These are phyloP conservation scores for Cercospora zeae-maydis DNA, from an alignment of 2,329 filamentous ascomycete genomes.

Conservation along the genomic window DNA sequence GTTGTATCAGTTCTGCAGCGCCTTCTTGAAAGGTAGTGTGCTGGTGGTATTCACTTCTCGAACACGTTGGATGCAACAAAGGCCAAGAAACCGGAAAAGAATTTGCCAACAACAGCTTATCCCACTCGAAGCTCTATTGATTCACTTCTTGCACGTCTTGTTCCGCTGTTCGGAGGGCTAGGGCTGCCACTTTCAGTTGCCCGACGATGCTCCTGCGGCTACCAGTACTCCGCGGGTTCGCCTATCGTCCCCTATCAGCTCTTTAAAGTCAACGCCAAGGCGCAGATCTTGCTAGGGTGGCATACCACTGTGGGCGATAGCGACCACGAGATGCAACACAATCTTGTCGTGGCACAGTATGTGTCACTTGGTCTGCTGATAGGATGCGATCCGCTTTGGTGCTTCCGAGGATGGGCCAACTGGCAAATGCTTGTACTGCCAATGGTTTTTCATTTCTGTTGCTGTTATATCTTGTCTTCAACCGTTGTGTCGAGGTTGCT, in stretches of 20 bases:
- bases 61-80: neutral
- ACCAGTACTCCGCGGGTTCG: neutral
- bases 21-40: neutral
- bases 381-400: constrained; percentile 4
- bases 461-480: neutral
- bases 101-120: neutral
- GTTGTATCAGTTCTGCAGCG: neutral
- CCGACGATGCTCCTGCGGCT: constrained; percentile 8
- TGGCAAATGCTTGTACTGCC: neutral
- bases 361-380: constrained; percentile 5
- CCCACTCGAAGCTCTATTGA: neutral
- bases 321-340: neutral
- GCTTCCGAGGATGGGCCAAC: constrained; percentile 4
- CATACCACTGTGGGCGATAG: constrained; percentile 8
- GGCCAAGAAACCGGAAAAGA: neutral
- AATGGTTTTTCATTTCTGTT: neutral
- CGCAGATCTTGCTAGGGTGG: constrained; percentile 3
- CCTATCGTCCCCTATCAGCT: constrained; percentile 11
- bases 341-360: neutral
- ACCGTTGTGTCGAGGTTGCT: neutral
- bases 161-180: neutral
- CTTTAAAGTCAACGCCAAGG: neutral
- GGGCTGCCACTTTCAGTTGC: constrained; percentile 7
- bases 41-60: neutral
- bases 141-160: constrained; percentile 5